Conservation (phyloP, 2,329 filamentous ascomycete species). For the Calonectria pseudoreteaudii region DNA sequence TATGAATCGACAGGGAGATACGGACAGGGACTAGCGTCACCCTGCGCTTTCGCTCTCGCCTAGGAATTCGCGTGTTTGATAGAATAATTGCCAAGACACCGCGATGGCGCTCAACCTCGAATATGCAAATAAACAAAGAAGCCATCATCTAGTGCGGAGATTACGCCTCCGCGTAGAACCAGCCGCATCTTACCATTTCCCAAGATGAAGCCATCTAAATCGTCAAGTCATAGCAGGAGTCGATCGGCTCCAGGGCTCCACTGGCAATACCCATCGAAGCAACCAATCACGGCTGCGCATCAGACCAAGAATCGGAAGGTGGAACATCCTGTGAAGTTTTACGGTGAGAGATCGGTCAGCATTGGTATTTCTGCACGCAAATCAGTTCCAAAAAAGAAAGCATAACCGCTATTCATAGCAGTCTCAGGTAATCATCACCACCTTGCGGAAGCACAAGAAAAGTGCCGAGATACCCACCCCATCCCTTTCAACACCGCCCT, state of each 20-base stretch:
- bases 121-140: background rate
- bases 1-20: background rate
- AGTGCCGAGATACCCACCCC: background rate
- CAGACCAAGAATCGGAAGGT: background rate
- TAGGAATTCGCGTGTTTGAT: background rate
- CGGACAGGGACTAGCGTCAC: background rate
- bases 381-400: background rate
- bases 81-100: background rate
- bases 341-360: background rate
- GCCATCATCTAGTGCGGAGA: background rate
- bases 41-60: background rate
- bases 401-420: background rate
- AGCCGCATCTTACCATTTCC: background rate
- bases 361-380: background rate
- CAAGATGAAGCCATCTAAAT: background rate
- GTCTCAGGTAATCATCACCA: background rate
- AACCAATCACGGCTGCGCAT: background rate
- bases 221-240: background rate
- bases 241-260: background rate
- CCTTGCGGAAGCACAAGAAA: background rate
- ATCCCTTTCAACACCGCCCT: background rate
- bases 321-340: background rate
- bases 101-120: background rate
- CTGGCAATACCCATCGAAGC: background rate
- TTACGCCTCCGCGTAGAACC: background rate